Percentiles rank a stretch among this genome's conserved stretches.
phyloP scores from a whole-genome alignment of 1,139 yeast species.

The Taphrina wiesneri region DNA sequence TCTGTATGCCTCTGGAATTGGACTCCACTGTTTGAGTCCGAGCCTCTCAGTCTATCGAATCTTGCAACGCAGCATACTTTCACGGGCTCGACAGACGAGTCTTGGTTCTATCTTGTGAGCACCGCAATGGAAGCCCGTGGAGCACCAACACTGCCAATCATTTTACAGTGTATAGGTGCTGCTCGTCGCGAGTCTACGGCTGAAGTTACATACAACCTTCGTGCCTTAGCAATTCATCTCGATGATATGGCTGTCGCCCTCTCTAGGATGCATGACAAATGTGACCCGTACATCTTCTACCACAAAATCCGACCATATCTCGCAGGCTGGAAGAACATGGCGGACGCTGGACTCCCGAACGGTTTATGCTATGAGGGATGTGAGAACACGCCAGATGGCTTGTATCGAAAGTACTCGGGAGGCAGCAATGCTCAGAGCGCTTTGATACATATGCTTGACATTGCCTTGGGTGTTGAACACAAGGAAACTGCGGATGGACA shows the following conservation, averaged over 20 bases:
- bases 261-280: constrained; percentile 86
- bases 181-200: constrained; percentile 52
- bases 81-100: constrained; percentile 87
- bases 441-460: constrained; percentile 80
- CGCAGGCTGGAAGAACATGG: constrained; percentile 96
- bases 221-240: constrained; percentile 69
- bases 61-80: constrained; percentile 79
- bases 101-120: constrained; percentile 89
- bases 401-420: constrained; percentile 69
- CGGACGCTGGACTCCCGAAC: constrained; percentile 74
- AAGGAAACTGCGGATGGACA: constrained; percentile 62
- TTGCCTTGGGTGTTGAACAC: constrained; percentile 73
- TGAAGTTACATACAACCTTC: constrained; percentile 54
- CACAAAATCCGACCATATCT: constrained; percentile 81
- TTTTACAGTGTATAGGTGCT: constrained; percentile 62
- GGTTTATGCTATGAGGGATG: constrained; percentile 37
- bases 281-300: constrained; percentile 90
- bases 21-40: constrained; percentile 53
- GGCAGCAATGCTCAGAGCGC: constrained; percentile 96
- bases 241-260: constrained; percentile 73
- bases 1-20: constrained; percentile 82
- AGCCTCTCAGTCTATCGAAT: constrained; percentile 58
- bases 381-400: constrained; percentile 50
- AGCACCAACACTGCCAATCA: constrained; percentile 62
- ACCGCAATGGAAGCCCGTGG: constrained; percentile 84